Conservation (phyloP, 2,329 filamentous ascomycete species). For the Akanthomyces dipterigenus region DNA sequence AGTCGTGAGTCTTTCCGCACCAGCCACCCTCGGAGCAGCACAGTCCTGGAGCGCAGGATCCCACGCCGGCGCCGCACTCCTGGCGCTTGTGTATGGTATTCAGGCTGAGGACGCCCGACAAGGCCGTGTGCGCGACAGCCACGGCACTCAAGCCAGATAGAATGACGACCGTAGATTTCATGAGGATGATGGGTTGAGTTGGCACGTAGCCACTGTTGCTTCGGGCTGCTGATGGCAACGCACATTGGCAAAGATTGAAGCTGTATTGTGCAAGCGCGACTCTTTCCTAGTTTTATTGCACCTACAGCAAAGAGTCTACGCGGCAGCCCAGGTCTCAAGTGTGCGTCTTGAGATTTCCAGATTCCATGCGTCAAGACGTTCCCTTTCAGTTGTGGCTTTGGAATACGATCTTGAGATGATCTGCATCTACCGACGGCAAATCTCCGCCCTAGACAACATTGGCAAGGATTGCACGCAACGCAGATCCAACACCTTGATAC, state of each 20-base stretch:
- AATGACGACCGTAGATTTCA: background rate
- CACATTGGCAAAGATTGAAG: no score
- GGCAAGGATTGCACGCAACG: background rate
- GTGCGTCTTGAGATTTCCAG: no score
- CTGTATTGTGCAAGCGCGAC: no score
- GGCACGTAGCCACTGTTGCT: no score
- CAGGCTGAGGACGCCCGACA: no score
- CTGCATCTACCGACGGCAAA: background rate
- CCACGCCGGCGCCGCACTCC: slow-evolving; percentile 28
- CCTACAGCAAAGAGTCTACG: no score
- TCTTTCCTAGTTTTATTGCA: no score
- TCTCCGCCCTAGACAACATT: background rate
- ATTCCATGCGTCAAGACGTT: background rate
- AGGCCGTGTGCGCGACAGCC: background rate
- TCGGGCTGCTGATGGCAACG: background rate
- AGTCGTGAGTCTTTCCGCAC: slow-evolving; percentile 29
- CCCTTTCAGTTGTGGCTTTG: background rate
- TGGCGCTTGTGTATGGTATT: slow-evolving; percentile 2
- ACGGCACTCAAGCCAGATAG: background rate
- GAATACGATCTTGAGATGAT: background rate
- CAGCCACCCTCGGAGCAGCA: slow-evolving; percentile 33
- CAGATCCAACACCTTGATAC: background rate
- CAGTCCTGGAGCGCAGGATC: slow-evolving; percentile 25
- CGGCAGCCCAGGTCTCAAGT: no score
- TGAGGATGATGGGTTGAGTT: background rate